Conservation (phyloP, 1,284 basidiomycete species). For the Exobasidium cylindrosporum region DNA sequence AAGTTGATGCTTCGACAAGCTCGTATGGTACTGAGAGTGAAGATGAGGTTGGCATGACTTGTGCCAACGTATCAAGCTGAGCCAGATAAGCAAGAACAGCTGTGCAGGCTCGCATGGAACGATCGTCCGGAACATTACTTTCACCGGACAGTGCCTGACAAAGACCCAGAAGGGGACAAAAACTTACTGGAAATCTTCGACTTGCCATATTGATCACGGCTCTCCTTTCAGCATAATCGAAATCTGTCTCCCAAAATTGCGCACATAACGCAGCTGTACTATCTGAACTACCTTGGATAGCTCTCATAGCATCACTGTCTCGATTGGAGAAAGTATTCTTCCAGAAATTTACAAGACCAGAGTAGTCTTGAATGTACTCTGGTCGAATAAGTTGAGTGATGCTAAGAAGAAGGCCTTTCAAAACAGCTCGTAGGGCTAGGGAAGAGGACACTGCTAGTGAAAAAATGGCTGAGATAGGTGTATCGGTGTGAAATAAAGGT, state of each 20-base stretch:
- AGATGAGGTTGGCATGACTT: slow-evolving; percentile 64
- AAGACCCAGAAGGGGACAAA: slow-evolving; percentile 69
- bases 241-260: slow-evolving; percentile 74
- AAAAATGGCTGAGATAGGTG: slow-evolving; percentile 15
- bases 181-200: slow-evolving; percentile 75
- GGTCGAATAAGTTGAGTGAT: slow-evolving; percentile 71
- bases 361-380: slow-evolving; percentile 63
- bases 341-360: slow-evolving; percentile 72
- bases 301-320: slow-evolving; percentile 53
- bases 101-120: slow-evolving; percentile 19
- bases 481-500: slow-evolving; percentile 45
- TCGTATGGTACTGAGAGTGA: slow-evolving; percentile 66
- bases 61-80: slow-evolving; percentile 71
- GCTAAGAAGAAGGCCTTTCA: slow-evolving; percentile 69
- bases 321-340: slow-evolving; percentile 65
- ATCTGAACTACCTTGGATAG: slow-evolving; percentile 49
- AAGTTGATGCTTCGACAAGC: slow-evolving; percentile 65
- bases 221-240: slow-evolving; percentile 60
- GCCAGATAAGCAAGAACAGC: slow-evolving; percentile 71
- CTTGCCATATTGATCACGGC: slow-evolving; percentile 76
- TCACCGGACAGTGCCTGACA: slow-evolving; percentile 70
- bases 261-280: slow-evolving; percentile 71
- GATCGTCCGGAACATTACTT: slow-evolving; percentile 10
- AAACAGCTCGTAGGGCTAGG: slow-evolving; percentile 73
- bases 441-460: slow-evolving; percentile 74